Conservation (phyloP, 805 yeast species). For the Nakazawaea populi region DNA sequence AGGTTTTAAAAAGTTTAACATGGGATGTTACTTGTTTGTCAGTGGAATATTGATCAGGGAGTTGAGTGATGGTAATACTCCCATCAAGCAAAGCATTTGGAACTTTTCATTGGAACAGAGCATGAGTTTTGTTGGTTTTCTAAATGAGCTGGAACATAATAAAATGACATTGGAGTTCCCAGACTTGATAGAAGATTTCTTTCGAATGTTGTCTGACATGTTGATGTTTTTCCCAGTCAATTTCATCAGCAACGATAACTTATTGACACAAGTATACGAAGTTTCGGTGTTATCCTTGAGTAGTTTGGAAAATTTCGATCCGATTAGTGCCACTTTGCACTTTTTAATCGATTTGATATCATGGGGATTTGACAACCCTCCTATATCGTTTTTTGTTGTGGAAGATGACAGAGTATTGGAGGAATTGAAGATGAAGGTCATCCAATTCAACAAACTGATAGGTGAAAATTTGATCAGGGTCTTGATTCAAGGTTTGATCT, state of each 20-base stretch:
- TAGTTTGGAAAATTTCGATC: slow-evolving; percentile 59
- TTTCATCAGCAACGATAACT: slow-evolving; percentile 38
- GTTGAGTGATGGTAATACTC: slow-evolving; percentile 50
- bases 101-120: slow-evolving; percentile 67
- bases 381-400: slow-evolving; percentile 55
- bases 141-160: slow-evolving; percentile 16
- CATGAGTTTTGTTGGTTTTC: slow-evolving; percentile 44
- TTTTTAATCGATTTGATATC: slow-evolving; percentile 75
- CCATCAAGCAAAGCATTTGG: slow-evolving; percentile 62
- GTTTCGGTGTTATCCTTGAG: slow-evolving; percentile 50
- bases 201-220: slow-evolving; percentile 71
- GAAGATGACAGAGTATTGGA: slow-evolving; percentile 1
- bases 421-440: slow-evolving; percentile 40
- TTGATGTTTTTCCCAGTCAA: slow-evolving; percentile 66
- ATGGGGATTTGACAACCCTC: slow-evolving; percentile 82
- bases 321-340: slow-evolving; percentile 64
- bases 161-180: slow-evolving; percentile 32
- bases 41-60: slow-evolving; percentile 78
- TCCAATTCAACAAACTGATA: slow-evolving; percentile 39
- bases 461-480: slow-evolving; percentile 54
- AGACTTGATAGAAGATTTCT: slow-evolving; percentile 82
- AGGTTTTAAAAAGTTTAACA: slow-evolving; percentile 64
- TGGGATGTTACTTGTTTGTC: slow-evolving; percentile 87
- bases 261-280: slow-evolving; percentile 48
- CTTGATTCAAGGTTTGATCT: slow-evolving; percentile 61